Base-by-base conservation (phyloP, 108 stramenopile species). In the Discostella stelligeroides region DNA sequence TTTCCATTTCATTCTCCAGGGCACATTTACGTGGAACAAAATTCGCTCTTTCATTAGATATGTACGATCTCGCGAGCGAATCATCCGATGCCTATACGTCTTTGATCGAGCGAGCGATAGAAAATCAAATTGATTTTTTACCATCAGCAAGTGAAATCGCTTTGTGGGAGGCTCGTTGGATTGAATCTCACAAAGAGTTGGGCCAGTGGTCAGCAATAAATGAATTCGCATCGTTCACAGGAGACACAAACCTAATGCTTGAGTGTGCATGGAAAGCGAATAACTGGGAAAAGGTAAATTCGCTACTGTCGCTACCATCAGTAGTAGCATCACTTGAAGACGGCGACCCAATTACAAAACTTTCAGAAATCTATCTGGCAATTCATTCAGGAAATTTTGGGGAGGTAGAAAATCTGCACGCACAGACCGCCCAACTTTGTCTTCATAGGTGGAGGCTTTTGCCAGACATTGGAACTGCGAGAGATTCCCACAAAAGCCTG, bases 141-240 rank as follows among this genome's bases (percentile, higher is more conserved):
- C 80, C 85, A 20, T 56, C 79, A 54, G 83, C 95, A 37, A 71
- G 63, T 40, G 97, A 98, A 82, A 79, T 93, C 40, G 78, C 82
- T 49, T 69, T 96, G 7, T 94, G 96, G 93, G 95, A 97, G 75
- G 90, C 94, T 18, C 69, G 90, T 29, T 98, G 98, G 96, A 66
- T 97, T 8, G 86, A 92, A 34, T 73, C 93, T 17, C 90, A 95
- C 38, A 83, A 88, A 45, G 86, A 97, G 72, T 79, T 93, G 63
- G 83, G 92, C 18, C 96, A 98, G 68, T 90, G 92, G 81, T 63
- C 84, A 30, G 82, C 92, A 10, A 78, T 97, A 28, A 75, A 85
- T 17, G 92, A 96, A 58, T 92, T 89, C 68, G 89, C 96, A 13
- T 73, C 79, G 9, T 49, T 68, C 1, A 69, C 82, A 29, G 71